Conservation (phyloP, 75 land plant genomes). For the Pinus taeda region DNA sequence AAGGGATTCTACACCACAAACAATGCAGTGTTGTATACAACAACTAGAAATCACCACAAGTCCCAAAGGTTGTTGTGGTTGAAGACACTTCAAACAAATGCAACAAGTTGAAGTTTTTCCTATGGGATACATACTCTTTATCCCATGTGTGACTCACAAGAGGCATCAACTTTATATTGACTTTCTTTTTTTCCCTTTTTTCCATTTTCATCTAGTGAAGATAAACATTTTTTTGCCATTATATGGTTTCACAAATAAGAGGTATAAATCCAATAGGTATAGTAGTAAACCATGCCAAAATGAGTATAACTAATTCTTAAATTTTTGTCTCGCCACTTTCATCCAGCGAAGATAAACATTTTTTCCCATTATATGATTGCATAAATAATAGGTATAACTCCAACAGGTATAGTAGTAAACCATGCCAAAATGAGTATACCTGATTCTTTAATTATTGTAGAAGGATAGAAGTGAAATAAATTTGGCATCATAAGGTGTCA, state of each 20-base stretch:
- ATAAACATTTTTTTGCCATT: constrained; percentile 62
- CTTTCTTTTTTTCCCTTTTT: constrained; percentile 59
- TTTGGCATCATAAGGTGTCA: not conserved
- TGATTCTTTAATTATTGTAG: constrained; percentile 15
- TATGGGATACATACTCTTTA: constrained; percentile 52
- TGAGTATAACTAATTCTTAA: constrained; percentile 32
- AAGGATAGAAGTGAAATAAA: not conserved
- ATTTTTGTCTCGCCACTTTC: not conserved
- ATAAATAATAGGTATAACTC: constrained; percentile 49
- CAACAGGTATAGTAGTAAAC: constrained; percentile 38
- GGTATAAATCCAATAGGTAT: constrained; percentile 44
- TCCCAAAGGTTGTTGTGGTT: constrained; percentile 56
- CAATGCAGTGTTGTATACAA: constrained; percentile 52
- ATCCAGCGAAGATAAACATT: not conserved
- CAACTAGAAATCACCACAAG: constrained; percentile 36
- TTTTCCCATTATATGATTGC: constrained; percentile 63
- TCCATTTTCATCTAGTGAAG: constrained; percentile 71
- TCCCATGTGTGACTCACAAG: constrained; percentile 60
- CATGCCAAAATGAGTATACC: constrained; percentile 35
- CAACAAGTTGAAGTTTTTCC: constrained; percentile 68
- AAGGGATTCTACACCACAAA: constrained; percentile 82
- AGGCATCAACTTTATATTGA: constrained; percentile 40
- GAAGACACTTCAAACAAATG: constrained; percentile 66
- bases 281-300: constrained; percentile 40
- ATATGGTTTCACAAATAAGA: constrained; percentile 47